These are phyloP conservation scores for Salix suchowensis DNA, from an alignment of 345 rosid species.

Conservation along the genomic window DNA sequence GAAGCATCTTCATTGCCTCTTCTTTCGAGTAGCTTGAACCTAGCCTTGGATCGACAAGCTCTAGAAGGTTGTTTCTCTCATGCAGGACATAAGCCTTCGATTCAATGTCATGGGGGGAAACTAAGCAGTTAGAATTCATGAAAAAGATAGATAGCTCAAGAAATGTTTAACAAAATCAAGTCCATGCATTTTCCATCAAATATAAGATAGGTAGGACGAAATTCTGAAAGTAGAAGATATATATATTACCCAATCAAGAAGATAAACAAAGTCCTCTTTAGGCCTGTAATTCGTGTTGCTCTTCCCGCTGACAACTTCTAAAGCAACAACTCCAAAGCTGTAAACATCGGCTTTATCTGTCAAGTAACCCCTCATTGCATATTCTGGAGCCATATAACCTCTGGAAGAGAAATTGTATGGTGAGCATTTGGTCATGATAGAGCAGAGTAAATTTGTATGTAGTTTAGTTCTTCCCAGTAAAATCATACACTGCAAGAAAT, in stretches of 20 bases:
- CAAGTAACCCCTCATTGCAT: conserved; percentile 96
- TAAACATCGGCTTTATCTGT: conserved; percentile 91
- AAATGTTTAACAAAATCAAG: too few species aligned
- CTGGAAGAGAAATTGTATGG: conserved; percentile 22
- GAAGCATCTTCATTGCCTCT: conserved; percentile 65
- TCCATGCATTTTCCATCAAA: background rate
- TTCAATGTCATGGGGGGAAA: background rate
- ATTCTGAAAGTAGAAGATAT: background rate
- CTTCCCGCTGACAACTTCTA: conserved; percentile 86
- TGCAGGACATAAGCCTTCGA: conserved; percentile 77
- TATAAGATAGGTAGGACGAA: too few species aligned
- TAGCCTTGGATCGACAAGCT: conserved; percentile 69
- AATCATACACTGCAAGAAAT: too few species aligned
- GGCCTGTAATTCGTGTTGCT: conserved; percentile 95
- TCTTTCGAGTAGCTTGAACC: conserved; percentile 48
- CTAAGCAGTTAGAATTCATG: background rate
- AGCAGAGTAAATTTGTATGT: too few species aligned
- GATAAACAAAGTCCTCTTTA: conserved; percentile 86
- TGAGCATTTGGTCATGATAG: background rate
- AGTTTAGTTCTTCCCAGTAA: too few species aligned
- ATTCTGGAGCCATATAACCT: conserved; percentile 98
- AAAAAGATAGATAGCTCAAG: too few species aligned
- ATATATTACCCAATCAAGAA: conserved; percentile 72
- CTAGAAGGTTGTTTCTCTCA: conserved; percentile 81
- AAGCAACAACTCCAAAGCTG: conserved; percentile 78